Base-by-base conservation (phyloP, 345 rosid genomes). In the Eutrema heterophyllum region DNA sequence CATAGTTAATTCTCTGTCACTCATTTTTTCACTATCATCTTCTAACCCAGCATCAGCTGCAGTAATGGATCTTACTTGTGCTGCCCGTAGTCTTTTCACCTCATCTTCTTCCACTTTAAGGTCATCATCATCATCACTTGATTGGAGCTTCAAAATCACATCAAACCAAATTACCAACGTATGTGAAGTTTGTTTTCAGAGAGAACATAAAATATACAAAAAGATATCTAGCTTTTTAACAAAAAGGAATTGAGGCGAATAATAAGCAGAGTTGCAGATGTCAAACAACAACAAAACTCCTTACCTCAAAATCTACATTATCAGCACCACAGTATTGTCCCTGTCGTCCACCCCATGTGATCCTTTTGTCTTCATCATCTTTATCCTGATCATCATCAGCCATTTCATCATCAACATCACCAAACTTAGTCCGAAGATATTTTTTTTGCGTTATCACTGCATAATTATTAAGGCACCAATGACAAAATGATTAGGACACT, bases 61-160 rank as follows among this genome's bases (percentile, higher is more conserved):
- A 26, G 90, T 81, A 71, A 89, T 77, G 60, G 56, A 49, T 57
- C 66, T 68, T 38, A 84, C 78, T 65, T 81, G 87, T 79, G 80
- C 85, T 67, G 71, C 75, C 69, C 76, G 86, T 74, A 88, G 44
- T 71, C 86, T 70, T 62, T 71, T 7, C 54, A 75, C 96, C 71
- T 87, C 96, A 12, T 73, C 82, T 80, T 94, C 99, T 73, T 94
- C 99, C 24, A 74, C 81, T 54, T 54, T 84, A 45, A 80, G 81
- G 41, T 82, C 84, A n/a, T 91, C 97, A 57, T 92, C 91, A 67
- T 92, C 91, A 67, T 94, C 97, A 64, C 96, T 91, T 51, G 96
- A 94, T 44, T 72, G 80, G 75, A 80, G 27, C 96, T 94, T 73
- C 52, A 73, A 79, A 54, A 62, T 66, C 26, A 72, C 14, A 70